phyloP scores from a whole-genome alignment of 202 grass and related monocot genomes.

The Panicum hallii region DNA sequence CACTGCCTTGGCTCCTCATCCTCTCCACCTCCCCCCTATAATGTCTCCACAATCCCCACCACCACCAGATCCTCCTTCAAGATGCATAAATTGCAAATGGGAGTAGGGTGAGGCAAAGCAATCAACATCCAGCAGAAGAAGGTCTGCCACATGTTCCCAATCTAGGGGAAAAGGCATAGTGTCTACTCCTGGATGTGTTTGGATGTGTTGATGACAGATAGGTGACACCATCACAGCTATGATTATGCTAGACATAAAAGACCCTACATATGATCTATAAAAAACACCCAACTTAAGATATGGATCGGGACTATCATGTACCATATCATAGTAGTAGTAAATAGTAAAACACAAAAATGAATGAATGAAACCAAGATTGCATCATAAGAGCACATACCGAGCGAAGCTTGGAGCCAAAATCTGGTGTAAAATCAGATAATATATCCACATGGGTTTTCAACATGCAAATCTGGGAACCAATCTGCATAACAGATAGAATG shows the following conservation, averaged over 20 bases:
- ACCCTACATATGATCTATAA: background rate
- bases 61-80: background rate
- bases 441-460: conserved; percentile 95
- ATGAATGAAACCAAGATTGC: background rate
- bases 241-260: background rate
- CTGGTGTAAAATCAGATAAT: conserved; percentile 86
- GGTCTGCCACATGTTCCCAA: background rate
- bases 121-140: background rate
- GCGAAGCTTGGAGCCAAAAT: conserved; percentile 73
- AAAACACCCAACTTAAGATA: background rate
- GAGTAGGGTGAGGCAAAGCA: background rate
- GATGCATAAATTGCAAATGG: background rate
- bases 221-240: background rate
- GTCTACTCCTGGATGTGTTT: background rate
- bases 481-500: conserved; percentile 51
- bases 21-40: background rate
- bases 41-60: too few relatives aligned
- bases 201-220: background rate
- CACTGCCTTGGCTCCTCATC: background rate
- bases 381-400: conserved; percentile 52
- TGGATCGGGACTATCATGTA: background rate
- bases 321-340: background rate
- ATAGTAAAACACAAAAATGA: background rate
- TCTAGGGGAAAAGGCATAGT: background rate
- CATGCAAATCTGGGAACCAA: conserved; percentile 90